These are phyloP conservation scores for Solanum appendiculatum DNA, from an alignment of 257 asterid species.

Conservation along the genomic window DNA sequence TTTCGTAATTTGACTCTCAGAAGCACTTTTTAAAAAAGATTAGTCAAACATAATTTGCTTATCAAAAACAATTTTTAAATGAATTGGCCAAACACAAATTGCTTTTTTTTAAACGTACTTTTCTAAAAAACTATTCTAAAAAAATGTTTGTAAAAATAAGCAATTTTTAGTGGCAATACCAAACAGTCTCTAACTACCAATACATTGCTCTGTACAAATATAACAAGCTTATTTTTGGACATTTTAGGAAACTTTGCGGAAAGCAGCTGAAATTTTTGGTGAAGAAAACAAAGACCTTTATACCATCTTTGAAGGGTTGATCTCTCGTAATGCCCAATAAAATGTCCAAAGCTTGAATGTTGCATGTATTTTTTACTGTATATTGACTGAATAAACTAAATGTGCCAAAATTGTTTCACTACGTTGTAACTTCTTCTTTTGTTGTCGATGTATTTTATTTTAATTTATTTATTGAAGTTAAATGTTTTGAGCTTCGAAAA, in stretches of 20 bases:
- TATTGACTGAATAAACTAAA: background rate
- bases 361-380: slow-evolving; percentile 18
- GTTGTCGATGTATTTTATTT: background rate
- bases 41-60: too few relatives aligned
- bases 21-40: too few relatives aligned
- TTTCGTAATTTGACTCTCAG: too few relatives aligned
- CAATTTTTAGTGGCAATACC: too few relatives aligned
- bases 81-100: too few relatives aligned
- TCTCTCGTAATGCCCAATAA: slow-evolving; percentile 65
- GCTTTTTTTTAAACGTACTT: too few relatives aligned
- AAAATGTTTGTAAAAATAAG: too few relatives aligned
- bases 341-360: background rate
- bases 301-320: slow-evolving; percentile 69
- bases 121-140: too few relatives aligned
- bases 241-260: slow-evolving; percentile 64
- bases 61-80: too few relatives aligned
- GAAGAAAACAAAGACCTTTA: slow-evolving; percentile 84
- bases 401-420: background rate
- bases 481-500: background rate
- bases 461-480: background rate
- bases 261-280: slow-evolving; percentile 82
- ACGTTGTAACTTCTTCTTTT: background rate
- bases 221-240: background rate
- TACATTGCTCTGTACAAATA: background rate
- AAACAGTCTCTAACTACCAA: too few relatives aligned